Percentiles rank a stretch among this genome's conserved stretches.
phyloP scores from a whole-genome alignment of 345 rosid genomes.

The rapeseed (Brassica napus) region Da-Ae NC_063434.1:6642501-6643000 shows the following conservation, averaged over 20 bases:
- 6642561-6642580: not conserved
- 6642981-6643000: constrained; percentile 26
- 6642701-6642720: constrained; percentile 14
- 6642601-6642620: not conserved
- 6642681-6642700: constrained; percentile 17
- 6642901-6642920: not conserved
- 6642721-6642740: constrained; percentile 11
- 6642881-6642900: constrained; percentile 6
- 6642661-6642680: not conserved
- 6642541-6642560: not conserved
- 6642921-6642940: not conserved
- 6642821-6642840: not conserved
- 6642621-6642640: not conserved
- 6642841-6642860: constrained; percentile 24
- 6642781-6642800: constrained; percentile 1
- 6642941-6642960: not conserved
- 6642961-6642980: constrained; percentile 34
- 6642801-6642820: constrained; percentile 16
- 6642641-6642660: not conserved
- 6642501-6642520: not conserved
- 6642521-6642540: not conserved
- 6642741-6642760: constrained; percentile 1
- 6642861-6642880: constrained; percentile 5
- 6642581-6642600: not conserved
- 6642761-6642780: constrained; percentile 27